phyloP scores from a whole-genome alignment of 2,329 filamentous ascomycete species.

The Fusarium drepaniforme region DNA sequence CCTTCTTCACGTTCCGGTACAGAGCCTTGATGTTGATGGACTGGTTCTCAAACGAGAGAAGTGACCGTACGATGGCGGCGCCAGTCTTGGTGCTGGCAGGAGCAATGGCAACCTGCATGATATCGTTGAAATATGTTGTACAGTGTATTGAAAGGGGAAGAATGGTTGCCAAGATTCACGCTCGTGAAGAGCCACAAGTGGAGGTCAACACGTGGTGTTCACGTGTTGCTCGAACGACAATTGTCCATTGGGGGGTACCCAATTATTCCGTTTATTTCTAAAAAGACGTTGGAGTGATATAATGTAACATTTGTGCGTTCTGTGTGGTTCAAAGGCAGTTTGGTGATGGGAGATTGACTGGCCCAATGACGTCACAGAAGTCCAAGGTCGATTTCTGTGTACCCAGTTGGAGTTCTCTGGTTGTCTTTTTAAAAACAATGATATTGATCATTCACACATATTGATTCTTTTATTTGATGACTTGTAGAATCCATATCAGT shows the following conservation, averaged over 20 bases:
- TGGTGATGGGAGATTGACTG: background rate
- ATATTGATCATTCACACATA: no score
- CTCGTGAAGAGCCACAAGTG: background rate
- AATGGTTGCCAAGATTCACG: background rate
- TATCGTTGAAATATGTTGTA: background rate
- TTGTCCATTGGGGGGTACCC: background rate
- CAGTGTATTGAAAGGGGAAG: background rate
- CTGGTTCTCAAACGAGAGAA: constrained; percentile 33
- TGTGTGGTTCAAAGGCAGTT: background rate
- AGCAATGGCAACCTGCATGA: constrained; percentile 40
- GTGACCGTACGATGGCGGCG: constrained; percentile 44
- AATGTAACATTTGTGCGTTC: background rate
- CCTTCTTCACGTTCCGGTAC: constrained; percentile 47
- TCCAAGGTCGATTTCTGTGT: background rate
- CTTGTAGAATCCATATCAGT: no score
- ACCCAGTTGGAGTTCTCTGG: no score
- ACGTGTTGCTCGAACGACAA: background rate
- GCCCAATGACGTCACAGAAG: background rate
- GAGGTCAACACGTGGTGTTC: background rate
- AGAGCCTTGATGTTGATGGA: constrained; percentile 38
- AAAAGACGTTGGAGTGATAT: background rate
- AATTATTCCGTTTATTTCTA: background rate
- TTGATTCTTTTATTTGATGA: no score
- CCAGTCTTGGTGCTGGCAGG: constrained; percentile 50
- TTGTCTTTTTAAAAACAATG: no score